Base-by-base conservation (phyloP, 495 filamentous ascomycete species). In the Astrocystis sublimbata region DNA sequence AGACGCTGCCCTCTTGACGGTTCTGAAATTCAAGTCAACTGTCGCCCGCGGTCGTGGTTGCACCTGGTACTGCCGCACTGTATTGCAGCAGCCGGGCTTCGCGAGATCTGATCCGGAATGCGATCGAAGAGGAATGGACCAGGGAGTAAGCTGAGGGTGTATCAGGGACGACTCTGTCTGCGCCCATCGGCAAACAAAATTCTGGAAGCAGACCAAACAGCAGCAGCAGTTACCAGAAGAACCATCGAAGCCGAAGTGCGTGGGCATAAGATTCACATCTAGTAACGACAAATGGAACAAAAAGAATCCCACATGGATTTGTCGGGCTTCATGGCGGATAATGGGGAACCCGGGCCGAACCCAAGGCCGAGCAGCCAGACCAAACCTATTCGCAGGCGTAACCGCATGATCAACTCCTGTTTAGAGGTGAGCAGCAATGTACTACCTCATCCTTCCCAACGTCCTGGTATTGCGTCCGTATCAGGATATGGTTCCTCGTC, bases 341-440 rank as follows among this genome's bases (percentile, higher is more conserved):
- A n/a, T 56, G 63, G 56, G 47, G 69, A 72, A 33, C 51, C 65
- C 61, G 71, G 61, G 19, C 64, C 58, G 26, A 40, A 57, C 31
- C 66, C 69, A 38, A 63, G 65, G 53, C 38, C 62, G 46, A 40
- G 41, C 21, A 62, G 58, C 60, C 70, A 70, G 45, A 21, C 67
- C 31, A 80, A 77, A 51, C 76, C 77, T 17, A 85, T 89, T 60
- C 81, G 87, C 19, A 78, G 88, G 33, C 76, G 88, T 47, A 89
- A 89, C 70, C 81, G 88, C 59, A 81, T 87, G 78, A 89, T 90
- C 61, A 86, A 82, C 31, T 85, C 83, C 8, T 89, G 87, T 71
- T 74, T 88, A 49, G 61, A 72, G 67, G 69, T 72, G 51, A 70
- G 67, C 24, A n/a, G 41, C 40, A 43, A 24, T 13, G n/a, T 45